phyloP scores from a whole-genome alignment of 2,329 filamentous ascomycete species.

The Aspergillus luchuensis region DNA sequence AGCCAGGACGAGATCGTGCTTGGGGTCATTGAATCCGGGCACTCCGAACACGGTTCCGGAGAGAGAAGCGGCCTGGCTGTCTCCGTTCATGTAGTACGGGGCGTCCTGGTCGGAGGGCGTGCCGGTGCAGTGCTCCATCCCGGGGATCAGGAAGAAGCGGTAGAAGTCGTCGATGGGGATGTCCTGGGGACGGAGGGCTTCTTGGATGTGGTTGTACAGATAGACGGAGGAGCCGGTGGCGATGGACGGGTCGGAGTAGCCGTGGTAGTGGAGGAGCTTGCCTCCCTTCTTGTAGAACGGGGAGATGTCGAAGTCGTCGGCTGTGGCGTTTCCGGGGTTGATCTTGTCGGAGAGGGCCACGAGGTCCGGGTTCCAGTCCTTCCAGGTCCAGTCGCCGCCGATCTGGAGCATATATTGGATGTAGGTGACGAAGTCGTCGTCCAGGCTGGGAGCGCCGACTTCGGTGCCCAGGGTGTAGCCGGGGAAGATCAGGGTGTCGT shows the following conservation, averaged over 20 bases:
- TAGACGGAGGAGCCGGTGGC: conserved; percentile 19
- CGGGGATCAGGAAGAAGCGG: conserved; percentile 20
- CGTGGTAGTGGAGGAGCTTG: conserved; percentile 24
- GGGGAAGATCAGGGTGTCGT: conserved; percentile 35
- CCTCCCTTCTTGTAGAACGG: conserved; percentile 15
- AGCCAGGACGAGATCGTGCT: conserved; percentile 23
- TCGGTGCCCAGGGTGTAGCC: conserved; percentile 16
- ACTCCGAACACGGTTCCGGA: conserved; percentile 9
- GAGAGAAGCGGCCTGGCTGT: conserved; percentile 5
- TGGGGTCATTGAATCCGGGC: conserved; percentile 13
- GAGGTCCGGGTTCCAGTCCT: conserved; percentile 39
- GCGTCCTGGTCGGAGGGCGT: conserved; percentile 7
- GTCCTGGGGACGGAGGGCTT: background rate
- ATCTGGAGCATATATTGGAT: conserved; percentile 36
- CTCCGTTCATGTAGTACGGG: conserved; percentile 13
- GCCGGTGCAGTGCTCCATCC: conserved; percentile 17
- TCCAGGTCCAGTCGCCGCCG: conserved; percentile 42
- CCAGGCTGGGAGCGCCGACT: conserved; percentile 11
- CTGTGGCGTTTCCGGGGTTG: conserved; percentile 17
- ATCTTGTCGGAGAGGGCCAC: conserved; percentile 30
- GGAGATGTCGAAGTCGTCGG: conserved; percentile 16
- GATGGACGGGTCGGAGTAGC: conserved; percentile 16
- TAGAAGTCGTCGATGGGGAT: conserved; percentile 19
- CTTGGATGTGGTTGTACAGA: conserved; percentile 9
- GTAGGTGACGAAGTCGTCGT: conserved; percentile 14